Evolutionary conservation across 768 basidiomycete genomes (phyloP).

Genomic region (Amylocystis lapponica): DNA sequence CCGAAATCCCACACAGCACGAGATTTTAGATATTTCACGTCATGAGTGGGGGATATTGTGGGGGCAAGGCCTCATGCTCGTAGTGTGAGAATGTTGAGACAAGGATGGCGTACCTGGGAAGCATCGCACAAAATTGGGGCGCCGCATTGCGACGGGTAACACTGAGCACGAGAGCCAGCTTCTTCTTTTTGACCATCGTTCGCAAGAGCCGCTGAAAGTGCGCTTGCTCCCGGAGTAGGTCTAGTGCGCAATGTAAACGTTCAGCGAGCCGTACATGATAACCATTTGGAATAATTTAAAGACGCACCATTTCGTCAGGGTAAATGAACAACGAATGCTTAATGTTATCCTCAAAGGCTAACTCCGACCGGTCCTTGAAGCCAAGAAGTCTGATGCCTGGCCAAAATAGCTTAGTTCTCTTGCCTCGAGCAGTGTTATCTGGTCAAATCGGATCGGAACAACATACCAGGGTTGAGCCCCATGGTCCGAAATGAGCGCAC

Average conservation of each 20-base stretch:
- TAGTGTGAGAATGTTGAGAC: not conserved
- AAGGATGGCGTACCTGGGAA: conserved; percentile 68
- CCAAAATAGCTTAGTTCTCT: no score
- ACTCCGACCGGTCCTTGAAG: conserved; percentile 68
- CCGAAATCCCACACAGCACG: not conserved
- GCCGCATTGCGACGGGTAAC: conserved; percentile 65
- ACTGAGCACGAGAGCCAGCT: conserved; percentile 73
- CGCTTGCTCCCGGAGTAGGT: conserved; percentile 86
- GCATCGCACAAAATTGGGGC: conserved; percentile 76
- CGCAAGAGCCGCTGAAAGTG: conserved; percentile 81
- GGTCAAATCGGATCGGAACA: no score
- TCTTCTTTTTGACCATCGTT: conserved; percentile 74
- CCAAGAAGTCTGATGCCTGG: conserved; percentile 87
- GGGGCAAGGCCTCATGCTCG: not conserved
- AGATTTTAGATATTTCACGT: no score
- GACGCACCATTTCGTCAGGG: conserved; percentile 85
- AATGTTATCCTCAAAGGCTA: conserved; percentile 84
- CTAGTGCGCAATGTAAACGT: conserved; percentile 28
- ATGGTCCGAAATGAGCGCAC: conserved; percentile 77
- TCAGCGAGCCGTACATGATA: not conserved
- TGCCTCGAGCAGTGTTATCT: no score
- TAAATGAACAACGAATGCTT: conserved; percentile 91
- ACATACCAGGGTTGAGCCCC: conserved; percentile 69
- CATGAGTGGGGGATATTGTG: not conserved
- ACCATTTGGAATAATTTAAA: conserved; percentile 1